Conservation (phyloP, 2,329 filamentous ascomycete species). For the Cladophialophora yegresii region DNA sequence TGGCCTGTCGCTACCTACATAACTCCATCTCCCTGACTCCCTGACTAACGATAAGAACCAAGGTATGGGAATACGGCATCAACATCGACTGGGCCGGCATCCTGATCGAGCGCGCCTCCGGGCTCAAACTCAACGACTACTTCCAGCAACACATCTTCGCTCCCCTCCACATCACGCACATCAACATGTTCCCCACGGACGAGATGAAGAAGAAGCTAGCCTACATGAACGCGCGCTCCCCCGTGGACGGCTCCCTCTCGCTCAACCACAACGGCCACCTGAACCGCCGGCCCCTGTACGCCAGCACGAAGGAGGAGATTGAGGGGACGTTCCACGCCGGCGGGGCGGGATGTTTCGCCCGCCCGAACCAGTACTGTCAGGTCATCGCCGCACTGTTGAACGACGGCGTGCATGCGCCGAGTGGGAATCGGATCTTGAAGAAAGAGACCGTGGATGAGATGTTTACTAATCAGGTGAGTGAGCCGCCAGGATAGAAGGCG, state of each 20-base stretch:
- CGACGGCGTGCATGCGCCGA: slow-evolving; percentile 61
- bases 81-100: slow-evolving; percentile 58
- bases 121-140: slow-evolving; percentile 52
- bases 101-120: slow-evolving; percentile 51
- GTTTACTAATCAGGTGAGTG: slow-evolving; percentile 60
- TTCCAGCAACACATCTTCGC: slow-evolving; percentile 53
- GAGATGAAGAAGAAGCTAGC: slow-evolving; percentile 59
- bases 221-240: slow-evolving; percentile 57
- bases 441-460: slow-evolving; percentile 63
- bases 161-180: slow-evolving; percentile 53
- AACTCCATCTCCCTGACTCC: no score
- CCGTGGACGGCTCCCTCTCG: slow-evolving; percentile 45
- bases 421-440: slow-evolving; percentile 57
- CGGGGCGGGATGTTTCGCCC: slow-evolving; percentile 64
- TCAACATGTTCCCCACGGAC: slow-evolving; percentile 59
- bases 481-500: background rate
- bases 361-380: slow-evolving; percentile 63
- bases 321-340: slow-evolving; percentile 60
- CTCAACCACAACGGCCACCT: slow-evolving; percentile 53
- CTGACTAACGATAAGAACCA: no score
- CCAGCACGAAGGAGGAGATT: slow-evolving; percentile 50
- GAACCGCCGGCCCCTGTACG: slow-evolving; percentile 50
- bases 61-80: slow-evolving; percentile 61
- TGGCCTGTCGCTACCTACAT: no score
- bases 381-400: slow-evolving; percentile 63